A percentile compares a stretch with the other conserved stretches of the same genome.
These are phyloP conservation scores for Trypanosomatidae sp. DNA, from an alignment of 208 protist species.

Conservation along the genomic window DNA sequence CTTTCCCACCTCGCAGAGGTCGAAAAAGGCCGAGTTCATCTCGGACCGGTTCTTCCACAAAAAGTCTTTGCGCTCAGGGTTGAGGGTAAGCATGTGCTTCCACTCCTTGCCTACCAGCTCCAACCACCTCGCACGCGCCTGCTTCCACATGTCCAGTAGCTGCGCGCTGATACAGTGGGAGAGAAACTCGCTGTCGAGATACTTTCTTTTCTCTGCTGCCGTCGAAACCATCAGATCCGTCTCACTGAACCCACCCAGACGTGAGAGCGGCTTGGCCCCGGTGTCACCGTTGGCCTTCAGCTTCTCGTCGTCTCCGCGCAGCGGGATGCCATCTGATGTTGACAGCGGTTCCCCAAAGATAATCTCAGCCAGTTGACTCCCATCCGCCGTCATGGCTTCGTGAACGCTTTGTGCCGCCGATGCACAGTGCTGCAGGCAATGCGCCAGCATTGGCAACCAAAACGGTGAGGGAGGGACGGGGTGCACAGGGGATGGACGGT, in stretches of 20 bases:
- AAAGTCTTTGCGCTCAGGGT: slow-evolving; percentile 59
- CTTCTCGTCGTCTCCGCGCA: slow-evolving; percentile 39
- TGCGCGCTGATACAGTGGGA: slow-evolving; percentile 35
- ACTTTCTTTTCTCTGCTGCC: slow-evolving; percentile 42
- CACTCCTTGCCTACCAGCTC: slow-evolving; percentile 63
- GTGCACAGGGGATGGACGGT: slow-evolving; percentile 51
- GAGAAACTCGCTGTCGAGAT: slow-evolving; percentile 46
- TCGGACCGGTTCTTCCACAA: slow-evolving; percentile 81
- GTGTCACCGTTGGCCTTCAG: slow-evolving; percentile 28
- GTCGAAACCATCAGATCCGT: slow-evolving; percentile 22
- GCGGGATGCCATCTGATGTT: slow-evolving; percentile 48
- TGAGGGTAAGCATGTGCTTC: slow-evolving; percentile 34
- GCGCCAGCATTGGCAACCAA: slow-evolving; percentile 24
- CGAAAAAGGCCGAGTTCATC: slow-evolving; percentile 88
- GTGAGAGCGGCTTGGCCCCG: slow-evolving; percentile 12
- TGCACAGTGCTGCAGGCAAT: slow-evolving; percentile 29
- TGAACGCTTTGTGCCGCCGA: slow-evolving; percentile 40
- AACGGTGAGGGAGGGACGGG: slow-evolving; percentile 58
- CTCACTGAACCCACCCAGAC: slow-evolving; percentile 64
- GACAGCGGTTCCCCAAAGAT: slow-evolving; percentile 72
- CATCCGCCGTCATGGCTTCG: slow-evolving; percentile 21
- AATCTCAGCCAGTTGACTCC: slow-evolving; percentile 11
- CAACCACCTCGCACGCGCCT: slow-evolving; percentile 59
- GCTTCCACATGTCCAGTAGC: slow-evolving; percentile 66
- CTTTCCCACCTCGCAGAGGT: slow-evolving; percentile 87